Evolutionary conservation across 306 rosid genomes (phyloP), one percentile per base, ranked within the genome.

Genomic region (Rosa chinensis): DNA sequence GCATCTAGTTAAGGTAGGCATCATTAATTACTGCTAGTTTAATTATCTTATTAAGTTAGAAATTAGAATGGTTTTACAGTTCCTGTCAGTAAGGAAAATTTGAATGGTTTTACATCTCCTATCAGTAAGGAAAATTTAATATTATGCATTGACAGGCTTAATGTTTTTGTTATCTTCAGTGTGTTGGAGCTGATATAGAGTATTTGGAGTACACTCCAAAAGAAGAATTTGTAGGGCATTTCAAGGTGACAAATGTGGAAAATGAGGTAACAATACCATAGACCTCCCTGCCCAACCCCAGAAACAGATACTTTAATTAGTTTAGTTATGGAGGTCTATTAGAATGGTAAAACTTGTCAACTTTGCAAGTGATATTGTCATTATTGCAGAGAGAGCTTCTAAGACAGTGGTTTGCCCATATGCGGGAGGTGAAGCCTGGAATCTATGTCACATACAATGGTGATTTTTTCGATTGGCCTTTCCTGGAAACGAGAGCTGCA

Each of bases 401-500:
- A 86, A 88, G 85, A 82, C 79, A 77, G 67, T 95, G 99, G 99
- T 95, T 95, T 88, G 83, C 92, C 77, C 97, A 92, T 85, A 95
- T 95, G 99, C 96, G 88, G 85, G 97, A 92, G 82, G 92, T 91
- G 85, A 92, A 95, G 81, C 99, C 99, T 84, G 97, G 99, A 74
- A 92, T 95, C 70, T 95, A 95, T 50, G 98, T 95, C 82, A 95
- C 99, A 0, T 95, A 95, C 77, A 95, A 95, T 47, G 99, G 98
- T 78, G 99, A 95, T 84, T 95, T 77, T 86, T 95, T 95, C 71
- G 99, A 95, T 80, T 95, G 99, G 98, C 99, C 98, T 77, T 95
- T 95, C 88, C 66, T 95, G 87, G 99, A 95, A 83, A 86, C 84
- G 73, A 89, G 99, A 90, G 98, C 99, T 70, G 80, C 88, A 16